Base-by-base conservation (phyloP, 208 protist species). In the Herpetomonas tarakana region DNA sequence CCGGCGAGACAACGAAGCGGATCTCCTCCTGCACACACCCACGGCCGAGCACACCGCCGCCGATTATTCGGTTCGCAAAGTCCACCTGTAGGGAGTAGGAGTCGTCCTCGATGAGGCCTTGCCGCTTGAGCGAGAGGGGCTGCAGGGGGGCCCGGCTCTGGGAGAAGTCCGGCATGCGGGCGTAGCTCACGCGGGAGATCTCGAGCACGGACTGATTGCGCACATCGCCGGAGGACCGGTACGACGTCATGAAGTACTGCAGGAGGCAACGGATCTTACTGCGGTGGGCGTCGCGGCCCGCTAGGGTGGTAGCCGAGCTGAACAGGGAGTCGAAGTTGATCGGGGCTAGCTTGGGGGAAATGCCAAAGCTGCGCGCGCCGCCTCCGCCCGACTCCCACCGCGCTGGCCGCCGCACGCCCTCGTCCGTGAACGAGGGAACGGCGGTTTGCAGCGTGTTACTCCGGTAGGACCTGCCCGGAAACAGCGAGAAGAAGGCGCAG, bases 21-120 rank as follows among this genome's bases (percentile, higher is more conserved):
- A 97, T 96, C 53, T 97, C 92, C 62, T 97, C 92, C 68, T 97
- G 92, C 11, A 96, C 86, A 61, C 85, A 94, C 12, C 89, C 92
- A 28, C 60, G 65, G n/a, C 59, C 39, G 27, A 97, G 61, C 21
- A 93, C 84, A 44, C 92, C 89, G 50, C 91, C 91, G 29, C 92
- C 92, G 22, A 96, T 65, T 19, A 78, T 38, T 22, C 75, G 58
- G 58, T 97, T 98, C 1, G 92, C 92, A 76, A 97, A 98, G 71
- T 97, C 89, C 24, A 86, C 84, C 58, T 94, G 82, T 21, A 95
- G 68, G 2, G 59, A 25, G 0, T 24, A 59, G 21, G 67, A 30
- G 22, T 74, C 71, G 14, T 85, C 85, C 58, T 96, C 87, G 59
- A 97, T 93, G n/a, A 29, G 24, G 16, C 69, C 76, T 0, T 59